These are phyloP conservation scores for Cryoendolithus antarcticus DNA, from an alignment of 2,329 filamentous ascomycete genomes.

Conservation along the genomic window DNA sequence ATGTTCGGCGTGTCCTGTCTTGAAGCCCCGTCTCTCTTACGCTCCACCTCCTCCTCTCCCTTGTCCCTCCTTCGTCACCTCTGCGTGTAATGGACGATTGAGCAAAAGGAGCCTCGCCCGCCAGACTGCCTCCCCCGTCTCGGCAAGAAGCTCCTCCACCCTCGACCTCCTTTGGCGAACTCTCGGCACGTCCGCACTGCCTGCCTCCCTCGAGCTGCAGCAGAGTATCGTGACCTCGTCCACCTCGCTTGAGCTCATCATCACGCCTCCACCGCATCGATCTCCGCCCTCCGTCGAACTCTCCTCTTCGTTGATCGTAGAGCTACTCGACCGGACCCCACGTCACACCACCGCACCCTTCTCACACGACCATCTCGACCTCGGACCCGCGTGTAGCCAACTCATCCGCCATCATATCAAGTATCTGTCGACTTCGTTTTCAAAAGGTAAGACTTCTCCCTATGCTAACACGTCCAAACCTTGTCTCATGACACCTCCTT, in stretches of 20 bases:
- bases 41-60: not conserved
- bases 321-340: conserved; percentile 20
- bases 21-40: conserved; percentile 1
- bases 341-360: conserved; percentile 4
- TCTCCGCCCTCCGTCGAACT: conserved; percentile 17
- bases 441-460: conserved; percentile 7
- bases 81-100: no score
- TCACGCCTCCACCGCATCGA: conserved; percentile 5
- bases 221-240: conserved; percentile 5
- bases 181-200: not conserved
- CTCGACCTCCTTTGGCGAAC: not conserved
- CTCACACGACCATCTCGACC: conserved; percentile 5
- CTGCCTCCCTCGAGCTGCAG: conserved; percentile 5
- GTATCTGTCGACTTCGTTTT: conserved; percentile 4
- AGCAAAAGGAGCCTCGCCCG: not conserved
- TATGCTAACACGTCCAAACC: conserved; percentile 1
- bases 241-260: conserved; percentile 7
- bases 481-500: not conserved
- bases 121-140: not conserved
- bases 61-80: no score
- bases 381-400: conserved; percentile 4
- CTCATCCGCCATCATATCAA: conserved; percentile 1
- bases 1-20: not conserved
- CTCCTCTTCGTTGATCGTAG: conserved; percentile 32
- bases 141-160: not conserved